Evolutionary conservation across 441 rosid genomes (phyloP).

Genomic region (Erodium chrysanthum): DNA sequence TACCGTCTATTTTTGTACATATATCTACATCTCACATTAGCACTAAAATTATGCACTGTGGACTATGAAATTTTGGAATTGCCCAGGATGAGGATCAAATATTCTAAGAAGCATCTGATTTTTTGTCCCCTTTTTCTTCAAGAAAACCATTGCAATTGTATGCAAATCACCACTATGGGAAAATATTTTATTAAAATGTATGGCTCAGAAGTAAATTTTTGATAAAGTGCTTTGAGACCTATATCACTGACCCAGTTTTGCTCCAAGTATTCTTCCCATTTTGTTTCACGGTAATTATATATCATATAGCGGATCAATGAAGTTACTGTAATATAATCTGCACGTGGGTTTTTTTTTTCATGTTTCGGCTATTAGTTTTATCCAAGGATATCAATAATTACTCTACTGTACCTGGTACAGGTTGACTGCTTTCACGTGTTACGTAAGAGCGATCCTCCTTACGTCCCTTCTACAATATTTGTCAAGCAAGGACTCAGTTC

Average conservation of each 20-base stretch:
- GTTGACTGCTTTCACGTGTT: conserved; percentile 98
- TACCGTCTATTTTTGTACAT: neutral
- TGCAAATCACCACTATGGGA: neutral
- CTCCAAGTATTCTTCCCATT: conserved; percentile 1
- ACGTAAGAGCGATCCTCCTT: conserved; percentile 93
- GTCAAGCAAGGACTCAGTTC: conserved; percentile 88
- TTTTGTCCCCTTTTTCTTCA: neutral
- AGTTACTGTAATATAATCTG: neutral
- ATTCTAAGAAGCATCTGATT: neutral
- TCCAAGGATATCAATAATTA: conserved; percentile 10
- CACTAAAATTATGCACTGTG: conserved; percentile 7
- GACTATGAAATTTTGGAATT: neutral
- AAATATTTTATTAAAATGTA: neutral
- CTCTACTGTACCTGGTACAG: conserved; percentile 30
- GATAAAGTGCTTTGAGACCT: neutral
- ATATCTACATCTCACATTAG: neutral
- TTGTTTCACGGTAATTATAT: neutral
- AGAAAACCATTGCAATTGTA: neutral
- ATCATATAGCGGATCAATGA: no score
- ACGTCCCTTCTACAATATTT: conserved; percentile 66
- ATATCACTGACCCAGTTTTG: neutral
- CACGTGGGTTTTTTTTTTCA: conserved; percentile 5
- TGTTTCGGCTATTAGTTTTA: conserved; percentile 1
- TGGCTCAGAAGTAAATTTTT: neutral
- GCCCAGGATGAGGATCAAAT: neutral